A percentile compares a stretch with the other conserved stretches of the same genome.
Conservation (phyloP, 257 asterid species). For the Craterostigma plantagineum region DNA sequence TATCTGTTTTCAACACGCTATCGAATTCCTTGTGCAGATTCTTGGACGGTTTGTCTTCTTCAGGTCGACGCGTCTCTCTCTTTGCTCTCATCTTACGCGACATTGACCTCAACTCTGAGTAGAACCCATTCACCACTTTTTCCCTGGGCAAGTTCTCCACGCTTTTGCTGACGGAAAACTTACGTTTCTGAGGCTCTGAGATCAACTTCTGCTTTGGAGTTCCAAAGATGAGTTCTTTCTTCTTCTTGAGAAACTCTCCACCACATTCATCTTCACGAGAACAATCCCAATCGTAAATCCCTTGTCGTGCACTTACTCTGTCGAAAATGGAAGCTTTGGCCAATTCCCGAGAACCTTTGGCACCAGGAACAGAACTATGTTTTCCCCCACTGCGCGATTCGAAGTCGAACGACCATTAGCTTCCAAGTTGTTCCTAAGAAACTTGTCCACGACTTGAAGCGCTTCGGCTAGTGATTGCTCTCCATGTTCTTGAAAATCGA, state of each 20-base stretch:
- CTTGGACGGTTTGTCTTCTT: constrained; percentile 13
- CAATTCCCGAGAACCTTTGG: constrained; percentile 49
- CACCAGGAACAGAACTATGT: constrained; percentile 26
- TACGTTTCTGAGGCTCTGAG: constrained; percentile 26
- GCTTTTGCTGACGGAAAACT: constrained; percentile 6
- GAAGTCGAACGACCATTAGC: constrained; percentile 13
- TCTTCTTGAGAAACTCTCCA: constrained; percentile 71
- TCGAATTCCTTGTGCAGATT: constrained; percentile 29
- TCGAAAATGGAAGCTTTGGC: constrained; percentile 27
- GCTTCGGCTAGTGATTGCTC: constrained; percentile 81
- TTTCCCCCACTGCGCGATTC: constrained; percentile 18
- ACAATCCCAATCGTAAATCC: constrained; percentile 70
- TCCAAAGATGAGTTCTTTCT: constrained; percentile 36
- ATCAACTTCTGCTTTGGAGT: constrained; percentile 18
- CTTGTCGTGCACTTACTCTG: constrained; percentile 17
- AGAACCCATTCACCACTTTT: constrained; percentile 16
- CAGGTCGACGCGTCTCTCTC: constrained; percentile 10
- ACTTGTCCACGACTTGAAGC: constrained; percentile 62
- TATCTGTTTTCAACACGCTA: constrained; percentile 15
- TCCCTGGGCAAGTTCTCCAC: constrained; percentile 7
- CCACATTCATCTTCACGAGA: constrained; percentile 80
- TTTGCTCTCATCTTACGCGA: constrained; percentile 20
- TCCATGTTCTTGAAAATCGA: constrained; percentile 78
- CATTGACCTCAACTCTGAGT: constrained; percentile 33
- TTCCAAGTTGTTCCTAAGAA: constrained; percentile 51